Conservation (phyloP, 352 stramenopile genomes). For the Globisporangium echinulatum region DNA sequence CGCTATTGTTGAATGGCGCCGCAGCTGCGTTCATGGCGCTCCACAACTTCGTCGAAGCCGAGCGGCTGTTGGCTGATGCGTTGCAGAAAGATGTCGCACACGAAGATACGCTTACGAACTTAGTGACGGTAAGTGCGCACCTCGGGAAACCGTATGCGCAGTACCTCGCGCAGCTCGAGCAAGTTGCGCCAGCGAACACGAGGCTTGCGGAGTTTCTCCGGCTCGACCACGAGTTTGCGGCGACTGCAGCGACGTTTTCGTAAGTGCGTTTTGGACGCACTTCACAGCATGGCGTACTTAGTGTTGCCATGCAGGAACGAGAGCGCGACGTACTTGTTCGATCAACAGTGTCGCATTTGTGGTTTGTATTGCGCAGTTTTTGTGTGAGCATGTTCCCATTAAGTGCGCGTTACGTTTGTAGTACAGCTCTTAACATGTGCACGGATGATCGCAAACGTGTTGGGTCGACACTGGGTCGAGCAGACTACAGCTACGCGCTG, state of each 20-base stretch:
- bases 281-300: background rate
- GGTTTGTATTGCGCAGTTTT: too few relatives aligned
- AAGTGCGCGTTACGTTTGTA: too few relatives aligned
- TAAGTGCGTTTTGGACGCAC: conserved; percentile 13
- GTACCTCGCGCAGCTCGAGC: conserved; percentile 77
- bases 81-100: conserved; percentile 79
- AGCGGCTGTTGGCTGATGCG: conserved; percentile 85
- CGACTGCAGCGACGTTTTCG: conserved; percentile 62
- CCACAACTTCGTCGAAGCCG: conserved; percentile 87
- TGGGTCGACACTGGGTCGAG: too few relatives aligned
- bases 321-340: too few relatives aligned
- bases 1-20: conserved; percentile 89
- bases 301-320: too few relatives aligned
- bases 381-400: too few relatives aligned
- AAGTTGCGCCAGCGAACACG: conserved; percentile 59
- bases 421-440: too few relatives aligned
- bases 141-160: conserved; percentile 81
- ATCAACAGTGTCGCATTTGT: too few relatives aligned
- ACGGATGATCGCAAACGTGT: too few relatives aligned
- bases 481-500: too few relatives aligned
- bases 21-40: conserved; percentile 90
- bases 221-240: conserved; percentile 61
- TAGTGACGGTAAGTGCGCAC: conserved; percentile 88
- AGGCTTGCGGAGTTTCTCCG: conserved; percentile 68
- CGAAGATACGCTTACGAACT: conserved; percentile 93